Percentiles rank a stretch among this genome's conserved stretches.
phyloP scores from a whole-genome alignment of 352 stramenopile species.

The Plasmopara halstedii region DNA sequence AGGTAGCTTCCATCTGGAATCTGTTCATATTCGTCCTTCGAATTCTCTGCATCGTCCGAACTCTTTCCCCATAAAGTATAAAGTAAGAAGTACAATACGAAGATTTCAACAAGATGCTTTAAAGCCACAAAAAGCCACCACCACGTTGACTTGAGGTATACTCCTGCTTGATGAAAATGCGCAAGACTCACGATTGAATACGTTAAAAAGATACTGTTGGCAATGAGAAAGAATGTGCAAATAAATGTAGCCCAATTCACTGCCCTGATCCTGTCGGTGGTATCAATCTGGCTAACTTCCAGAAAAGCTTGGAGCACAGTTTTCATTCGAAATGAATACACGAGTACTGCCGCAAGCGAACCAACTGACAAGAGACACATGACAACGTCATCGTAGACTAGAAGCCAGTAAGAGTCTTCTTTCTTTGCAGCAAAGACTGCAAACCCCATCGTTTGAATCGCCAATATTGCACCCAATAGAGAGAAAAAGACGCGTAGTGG shows the following conservation, averaged over 20 bases:
- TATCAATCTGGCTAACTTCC: conserved; percentile 95
- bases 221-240: conserved; percentile 93
- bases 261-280: conserved; percentile 91
- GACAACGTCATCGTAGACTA: conserved; percentile 92
- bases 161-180: conserved; percentile 81
- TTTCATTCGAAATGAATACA: conserved; percentile 94
- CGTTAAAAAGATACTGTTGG: conserved; percentile 82
- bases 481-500: conserved; percentile 89
- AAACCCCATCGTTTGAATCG: conserved; percentile 80
- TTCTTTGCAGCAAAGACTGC: conserved; percentile 72
- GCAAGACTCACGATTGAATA: conserved; percentile 81
- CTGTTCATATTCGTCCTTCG: conserved; percentile 66
- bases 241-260: conserved; percentile 95
- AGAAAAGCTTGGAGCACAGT: conserved; percentile 93
- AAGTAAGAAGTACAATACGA: conserved; percentile 91
- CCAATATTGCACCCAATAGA: conserved; percentile 55
- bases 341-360: conserved; percentile 87
- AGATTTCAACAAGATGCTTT: conserved; percentile 91
- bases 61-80: conserved; percentile 90
- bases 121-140: conserved; percentile 93
- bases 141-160: conserved; percentile 72
- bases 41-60: conserved; percentile 47
- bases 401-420: conserved; percentile 91
- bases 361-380: conserved; percentile 79
- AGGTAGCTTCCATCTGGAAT: conserved; percentile 61